Percentiles rank a stretch among this genome's conserved stretches.
Evolutionary conservation across 257 asterid genomes (phyloP).

Genomic region (Nicotiana undulata): DNA sequence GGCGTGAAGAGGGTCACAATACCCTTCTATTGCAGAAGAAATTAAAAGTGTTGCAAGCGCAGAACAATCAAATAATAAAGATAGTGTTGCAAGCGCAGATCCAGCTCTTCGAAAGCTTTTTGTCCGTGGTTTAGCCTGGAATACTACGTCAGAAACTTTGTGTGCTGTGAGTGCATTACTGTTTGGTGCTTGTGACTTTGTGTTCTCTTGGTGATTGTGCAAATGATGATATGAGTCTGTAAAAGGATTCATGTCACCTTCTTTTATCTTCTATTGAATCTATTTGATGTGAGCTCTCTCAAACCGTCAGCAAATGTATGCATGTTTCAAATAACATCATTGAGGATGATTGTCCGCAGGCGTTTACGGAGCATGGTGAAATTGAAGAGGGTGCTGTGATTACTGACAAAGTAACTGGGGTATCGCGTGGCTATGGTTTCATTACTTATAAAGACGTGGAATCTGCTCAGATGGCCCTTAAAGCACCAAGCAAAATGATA

Average conservation of each 20-base stretch:
- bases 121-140: constrained; percentile 97
- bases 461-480: constrained; percentile 67
- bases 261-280: not conserved
- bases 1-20: constrained; percentile 83
- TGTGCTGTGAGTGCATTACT: constrained; percentile 89
- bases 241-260: not conserved
- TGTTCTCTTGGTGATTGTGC: constrained; percentile 25
- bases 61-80: constrained; percentile 19
- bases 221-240: not conserved
- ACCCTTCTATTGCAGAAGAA: constrained; percentile 90
- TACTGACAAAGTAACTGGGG: constrained; percentile 60
- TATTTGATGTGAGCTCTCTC: not conserved
- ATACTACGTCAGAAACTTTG: constrained; percentile 89
- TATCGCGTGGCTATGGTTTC: constrained; percentile 76
- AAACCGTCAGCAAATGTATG: not conserved
- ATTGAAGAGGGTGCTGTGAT: constrained; percentile 85
- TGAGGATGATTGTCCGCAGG: constrained; percentile 31
- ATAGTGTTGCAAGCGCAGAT: constrained; percentile 86
- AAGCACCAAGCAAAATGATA: constrained; percentile 69
- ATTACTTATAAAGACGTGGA: constrained; percentile 67
- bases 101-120: constrained; percentile 97
- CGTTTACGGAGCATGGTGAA: constrained; percentile 77
- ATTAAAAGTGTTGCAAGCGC: constrained; percentile 91
- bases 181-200: constrained; percentile 39
- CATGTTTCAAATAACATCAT: not conserved